These are phyloP conservation scores for Iberis pinnata DNA, from an alignment of 345 rosid species.

Conservation along the genomic window DNA sequence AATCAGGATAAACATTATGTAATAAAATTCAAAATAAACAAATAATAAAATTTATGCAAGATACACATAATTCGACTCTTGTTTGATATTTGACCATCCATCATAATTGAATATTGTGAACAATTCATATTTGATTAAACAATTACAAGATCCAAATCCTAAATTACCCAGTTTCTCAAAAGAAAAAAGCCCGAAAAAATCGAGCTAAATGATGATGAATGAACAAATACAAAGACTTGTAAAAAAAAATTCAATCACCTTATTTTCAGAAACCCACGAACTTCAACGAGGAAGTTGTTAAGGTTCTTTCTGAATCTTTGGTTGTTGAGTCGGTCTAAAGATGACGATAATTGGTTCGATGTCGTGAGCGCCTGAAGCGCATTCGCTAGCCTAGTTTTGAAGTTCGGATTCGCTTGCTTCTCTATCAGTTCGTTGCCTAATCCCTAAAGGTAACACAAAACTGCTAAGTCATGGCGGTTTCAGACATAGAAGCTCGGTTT, in stretches of 20 bases:
- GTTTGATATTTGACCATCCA: no score
- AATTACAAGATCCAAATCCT: no score
- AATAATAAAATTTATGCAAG: no score
- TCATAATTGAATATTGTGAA: no score
- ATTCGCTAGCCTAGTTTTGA: slow-evolving; percentile 59
- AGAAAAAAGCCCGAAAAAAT: no score
- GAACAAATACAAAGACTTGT: no score
- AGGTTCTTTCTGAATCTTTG: slow-evolving; percentile 92
- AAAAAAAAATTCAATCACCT: slow-evolving; percentile 31
- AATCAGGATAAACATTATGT: no score
- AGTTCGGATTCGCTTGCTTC: slow-evolving; percentile 51
- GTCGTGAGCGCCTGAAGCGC: slow-evolving; percentile 73
- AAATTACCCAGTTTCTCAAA: no score
- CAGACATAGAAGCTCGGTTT: slow-evolving; percentile 5
- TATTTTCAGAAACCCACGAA: slow-evolving; percentile 80
- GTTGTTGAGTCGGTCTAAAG: slow-evolving; percentile 80
- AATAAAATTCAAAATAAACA: no score
- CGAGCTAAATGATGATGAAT: no score
- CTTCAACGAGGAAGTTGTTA: slow-evolving; percentile 70
- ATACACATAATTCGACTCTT: no score
- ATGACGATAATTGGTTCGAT: slow-evolving; percentile 68
- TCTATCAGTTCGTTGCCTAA: slow-evolving; percentile 71
- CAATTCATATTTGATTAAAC: no score
- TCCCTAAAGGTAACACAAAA: slow-evolving; percentile 37
- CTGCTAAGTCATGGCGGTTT: slow-evolving; percentile 1